These are phyloP conservation scores for Bimuria novae-zelandiae DNA, from an alignment of 2,329 filamentous ascomycete genomes.

Conservation along the genomic window DNA sequence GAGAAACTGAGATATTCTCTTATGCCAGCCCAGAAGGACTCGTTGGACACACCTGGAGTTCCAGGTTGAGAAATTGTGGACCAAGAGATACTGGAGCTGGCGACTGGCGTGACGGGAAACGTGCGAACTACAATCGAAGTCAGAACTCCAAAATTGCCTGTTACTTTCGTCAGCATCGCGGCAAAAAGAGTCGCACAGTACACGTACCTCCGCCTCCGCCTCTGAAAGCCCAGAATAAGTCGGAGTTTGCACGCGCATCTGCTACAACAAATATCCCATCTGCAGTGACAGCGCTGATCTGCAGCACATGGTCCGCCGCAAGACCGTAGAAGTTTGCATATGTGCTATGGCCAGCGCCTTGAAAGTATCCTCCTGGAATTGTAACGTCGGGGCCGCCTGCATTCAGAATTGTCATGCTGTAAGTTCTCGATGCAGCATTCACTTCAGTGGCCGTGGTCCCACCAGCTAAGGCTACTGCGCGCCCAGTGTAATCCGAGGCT, in stretches of 20 bases:
- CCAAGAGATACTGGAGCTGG: slow-evolving; percentile 24
- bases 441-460: slow-evolving; percentile 57
- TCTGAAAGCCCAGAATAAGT: slow-evolving; percentile 35
- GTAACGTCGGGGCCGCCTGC: slow-evolving; percentile 60
- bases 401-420: slow-evolving; percentile 55
- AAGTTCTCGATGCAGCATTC: slow-evolving; percentile 49
- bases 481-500: slow-evolving; percentile 21
- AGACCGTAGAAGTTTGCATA: slow-evolving; percentile 50
- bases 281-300: slow-evolving; percentile 24
- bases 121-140: slow-evolving; percentile 44
- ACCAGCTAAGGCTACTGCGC: slow-evolving; percentile 56
- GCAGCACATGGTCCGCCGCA: slow-evolving; percentile 29
- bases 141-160: slow-evolving; percentile 34
- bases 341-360: slow-evolving; percentile 58
- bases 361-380: slow-evolving; percentile 44
- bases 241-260: slow-evolving; percentile 18
- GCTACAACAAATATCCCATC: slow-evolving; percentile 26
- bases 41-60: slow-evolving; percentile 16
- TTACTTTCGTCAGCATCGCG: neutral
- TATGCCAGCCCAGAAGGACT: slow-evolving; percentile 34
- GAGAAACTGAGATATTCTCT: slow-evolving; percentile 24
- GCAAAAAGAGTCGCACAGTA: neutral
- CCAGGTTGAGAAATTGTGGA: slow-evolving; percentile 20
- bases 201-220: slow-evolving; percentile 34
- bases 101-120: slow-evolving; percentile 18